Evolutionary conservation across 768 basidiomycete species (phyloP).

Genomic region (Daedaleopsis sinensis): DNA sequence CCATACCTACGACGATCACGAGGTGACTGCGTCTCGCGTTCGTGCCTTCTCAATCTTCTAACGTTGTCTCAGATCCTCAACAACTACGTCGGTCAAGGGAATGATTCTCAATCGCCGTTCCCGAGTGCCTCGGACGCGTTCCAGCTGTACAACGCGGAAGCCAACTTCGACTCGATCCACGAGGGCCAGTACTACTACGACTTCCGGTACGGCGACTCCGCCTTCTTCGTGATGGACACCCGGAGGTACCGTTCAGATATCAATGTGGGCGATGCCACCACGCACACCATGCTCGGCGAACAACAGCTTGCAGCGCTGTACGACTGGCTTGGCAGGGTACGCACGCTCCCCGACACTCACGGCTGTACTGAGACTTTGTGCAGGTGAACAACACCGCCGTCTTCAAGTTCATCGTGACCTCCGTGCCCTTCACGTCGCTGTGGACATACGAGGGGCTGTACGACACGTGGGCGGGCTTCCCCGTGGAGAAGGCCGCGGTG

Average conservation of each 20-base stretch:
- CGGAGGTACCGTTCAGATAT: constrained; percentile 56
- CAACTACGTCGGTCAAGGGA: constrained; percentile 62
- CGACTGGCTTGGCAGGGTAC: constrained; percentile 62
- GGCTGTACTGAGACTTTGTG: not conserved
- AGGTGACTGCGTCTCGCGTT: constrained; percentile 35
- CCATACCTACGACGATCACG: constrained; percentile 76
- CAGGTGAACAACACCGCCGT: constrained; percentile 70
- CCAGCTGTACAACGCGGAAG: constrained; percentile 61
- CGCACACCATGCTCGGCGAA: constrained; percentile 70
- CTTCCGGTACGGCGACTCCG: constrained; percentile 66
- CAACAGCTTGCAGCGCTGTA: constrained; percentile 61
- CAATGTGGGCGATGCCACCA: constrained; percentile 39
- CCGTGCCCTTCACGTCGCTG: constrained; percentile 74
- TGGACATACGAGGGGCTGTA: constrained; percentile 63
- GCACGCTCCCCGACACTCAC: constrained; percentile 5
- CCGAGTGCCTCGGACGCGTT: constrained; percentile 57
- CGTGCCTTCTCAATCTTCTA: constrained; percentile 3
- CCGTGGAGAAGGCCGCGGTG: constrained; percentile 58
- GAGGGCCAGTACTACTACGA: constrained; percentile 56
- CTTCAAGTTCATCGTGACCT: constrained; percentile 78
- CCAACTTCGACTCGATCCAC: constrained; percentile 57
- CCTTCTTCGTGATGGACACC: constrained; percentile 82
- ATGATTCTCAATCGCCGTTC: constrained; percentile 57
- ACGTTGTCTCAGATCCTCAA: constrained; percentile 53
- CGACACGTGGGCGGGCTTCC: constrained; percentile 75